Conservation (phyloP, 2,329 filamentous ascomycete species). For the Penicillium verrucosum region DNA sequence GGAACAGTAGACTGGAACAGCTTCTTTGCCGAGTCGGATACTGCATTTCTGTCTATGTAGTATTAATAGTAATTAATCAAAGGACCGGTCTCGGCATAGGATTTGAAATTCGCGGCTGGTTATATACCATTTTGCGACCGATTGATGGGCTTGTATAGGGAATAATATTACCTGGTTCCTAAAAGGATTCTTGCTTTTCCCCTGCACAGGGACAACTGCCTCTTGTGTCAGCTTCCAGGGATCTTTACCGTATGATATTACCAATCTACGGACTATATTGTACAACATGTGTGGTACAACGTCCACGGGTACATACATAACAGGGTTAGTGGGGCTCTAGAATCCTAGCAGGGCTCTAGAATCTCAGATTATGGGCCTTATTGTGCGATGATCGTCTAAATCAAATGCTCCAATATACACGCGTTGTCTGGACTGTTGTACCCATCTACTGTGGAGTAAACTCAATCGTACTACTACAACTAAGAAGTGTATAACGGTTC, state of each 20-base stretch:
- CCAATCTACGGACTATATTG: background rate
- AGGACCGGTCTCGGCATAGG: background rate
- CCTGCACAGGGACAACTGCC: background rate
- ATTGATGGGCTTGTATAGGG: background rate
- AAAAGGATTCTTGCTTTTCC: conserved; percentile 37
- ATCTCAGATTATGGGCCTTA: background rate
- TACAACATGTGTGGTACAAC: background rate
- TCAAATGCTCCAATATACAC: conserved; percentile 6
- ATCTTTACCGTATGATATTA: background rate
- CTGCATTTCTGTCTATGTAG: conserved; percentile 13
- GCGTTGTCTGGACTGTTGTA: conserved; percentile 6
- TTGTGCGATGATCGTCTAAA: background rate
- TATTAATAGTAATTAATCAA: background rate
- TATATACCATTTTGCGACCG: background rate
- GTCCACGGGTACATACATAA: background rate
- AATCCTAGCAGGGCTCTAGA: background rate
- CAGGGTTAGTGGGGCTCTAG: background rate
- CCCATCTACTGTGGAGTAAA: background rate
- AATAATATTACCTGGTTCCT: conserved; percentile 1
- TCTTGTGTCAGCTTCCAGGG: background rate
- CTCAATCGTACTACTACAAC: background rate
- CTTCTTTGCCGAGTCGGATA: conserved; percentile 19
- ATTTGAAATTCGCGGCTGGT: background rate
- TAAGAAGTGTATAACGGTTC: background rate
- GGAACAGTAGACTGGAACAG: conserved; percentile 19